A percentile compares a stretch with the other conserved stretches of the same genome.
phyloP scores from a whole-genome alignment of 805 yeast species.

The Cyberlindnera mississippiensis region DNA sequence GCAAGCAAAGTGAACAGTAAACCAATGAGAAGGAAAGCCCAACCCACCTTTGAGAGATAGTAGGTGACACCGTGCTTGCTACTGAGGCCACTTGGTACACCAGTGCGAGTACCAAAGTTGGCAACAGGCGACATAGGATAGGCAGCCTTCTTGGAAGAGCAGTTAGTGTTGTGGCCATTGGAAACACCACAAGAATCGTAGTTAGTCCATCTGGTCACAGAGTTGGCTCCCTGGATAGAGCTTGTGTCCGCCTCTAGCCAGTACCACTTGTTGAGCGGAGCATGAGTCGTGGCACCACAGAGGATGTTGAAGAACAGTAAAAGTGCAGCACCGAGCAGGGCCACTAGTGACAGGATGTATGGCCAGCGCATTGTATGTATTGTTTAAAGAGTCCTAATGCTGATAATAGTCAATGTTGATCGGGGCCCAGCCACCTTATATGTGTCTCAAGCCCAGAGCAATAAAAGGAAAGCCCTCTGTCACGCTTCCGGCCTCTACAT shows the following conservation, averaged over 20 bases:
- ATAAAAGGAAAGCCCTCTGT: too few species aligned
- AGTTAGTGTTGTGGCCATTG: slow-evolving; percentile 44
- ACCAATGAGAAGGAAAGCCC: slow-evolving; percentile 59
- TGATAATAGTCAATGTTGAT: too few species aligned
- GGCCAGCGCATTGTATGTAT: slow-evolving; percentile 27
- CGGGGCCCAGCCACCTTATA: too few species aligned
- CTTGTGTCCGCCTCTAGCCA: slow-evolving; percentile 77
- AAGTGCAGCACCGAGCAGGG: slow-evolving; percentile 44
- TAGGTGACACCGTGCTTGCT: slow-evolving; percentile 49
- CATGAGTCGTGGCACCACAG: slow-evolving; percentile 53
- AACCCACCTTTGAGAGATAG: slow-evolving; percentile 65
- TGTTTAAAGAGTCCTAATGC: too few species aligned
- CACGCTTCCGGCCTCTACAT: too few species aligned
- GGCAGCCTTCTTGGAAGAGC: slow-evolving; percentile 62
- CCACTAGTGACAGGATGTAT: slow-evolving; percentile 30
- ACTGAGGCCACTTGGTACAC: slow-evolving; percentile 53
- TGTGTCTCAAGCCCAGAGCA: too few species aligned
- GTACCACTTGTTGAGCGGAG: slow-evolving; percentile 62
- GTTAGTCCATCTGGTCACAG: slow-evolving; percentile 71
- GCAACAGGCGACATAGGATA: slow-evolving; percentile 78
- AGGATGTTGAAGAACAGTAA: slow-evolving; percentile 60
- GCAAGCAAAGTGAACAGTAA: slow-evolving; percentile 50
- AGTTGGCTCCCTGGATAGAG: slow-evolving; percentile 36
- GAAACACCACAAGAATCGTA: slow-evolving; percentile 56
- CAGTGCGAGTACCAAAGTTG: slow-evolving; percentile 54